Base-by-base conservation (phyloP, 1,284 basidiomycete genomes). In the Malassezia vespertilionis region DNA sequence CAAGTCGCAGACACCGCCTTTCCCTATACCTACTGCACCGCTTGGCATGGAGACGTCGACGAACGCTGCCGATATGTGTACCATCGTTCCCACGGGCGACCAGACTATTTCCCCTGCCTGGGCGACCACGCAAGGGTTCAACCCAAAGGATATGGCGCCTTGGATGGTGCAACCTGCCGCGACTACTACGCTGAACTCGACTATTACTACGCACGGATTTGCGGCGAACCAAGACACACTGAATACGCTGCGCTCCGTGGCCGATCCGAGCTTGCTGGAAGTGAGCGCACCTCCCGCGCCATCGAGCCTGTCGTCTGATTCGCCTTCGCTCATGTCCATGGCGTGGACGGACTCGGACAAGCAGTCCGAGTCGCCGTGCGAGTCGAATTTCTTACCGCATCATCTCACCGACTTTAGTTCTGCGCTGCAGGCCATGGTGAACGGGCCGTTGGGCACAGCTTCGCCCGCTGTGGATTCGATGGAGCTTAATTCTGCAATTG, bases 251-350 rank as follows among this genome's bases (percentile, higher is more conserved):
- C 42, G 48, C 9, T 45, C 42, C 5, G 40, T 43, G 11, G 43
- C 48, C 10, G 43, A 51, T 17, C 48, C 48, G 5, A 34, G 32
- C n/a, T 20, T 51, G 48, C 35, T 45, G 10, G 48, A 51, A 26
- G 27, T 51, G 42, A 40, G 31, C 15, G 30, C 31, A 4, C 15
- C 41, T 12, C 24, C 33, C 10, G n/a, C n/a, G n/a, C 33, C 33
- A 4, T 15, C 45, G 27, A 18, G 30, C 23, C 15, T 49, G 9
- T 22, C 22, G 12, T 22, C 44, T 4, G 42, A 33, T 9, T 35
- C 36, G 2, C 30, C 41, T 11, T 40, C 43, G 31, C 17, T 43
- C 17, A 27, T 43, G 32, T 11, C 30, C 15, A 35, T 43, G 41
- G 21, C 41, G 12, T 43, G 34, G 33, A 20, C 22, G 14, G 39